phyloP scores from a whole-genome alignment of 1,284 basidiomycete species.

The Sporisorium sorghi region DNA sequence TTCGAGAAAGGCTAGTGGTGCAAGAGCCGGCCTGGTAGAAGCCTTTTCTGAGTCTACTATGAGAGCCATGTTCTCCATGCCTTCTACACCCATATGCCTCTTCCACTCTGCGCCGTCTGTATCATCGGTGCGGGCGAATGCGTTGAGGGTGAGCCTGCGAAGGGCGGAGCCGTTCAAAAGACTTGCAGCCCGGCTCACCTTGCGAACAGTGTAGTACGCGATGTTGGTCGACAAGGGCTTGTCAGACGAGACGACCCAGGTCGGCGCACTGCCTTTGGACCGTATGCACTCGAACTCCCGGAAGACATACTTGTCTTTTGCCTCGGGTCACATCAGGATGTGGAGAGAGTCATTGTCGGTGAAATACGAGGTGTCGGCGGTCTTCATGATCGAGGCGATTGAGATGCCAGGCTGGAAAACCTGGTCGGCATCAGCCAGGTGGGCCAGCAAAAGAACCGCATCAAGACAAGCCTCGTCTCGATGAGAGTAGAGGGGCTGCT shows the following conservation, averaged over 20 bases:
- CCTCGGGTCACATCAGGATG: background rate
- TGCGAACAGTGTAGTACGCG: background rate
- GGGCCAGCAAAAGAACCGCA: constrained; percentile 4
- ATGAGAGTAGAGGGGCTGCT: constrained; percentile 6
- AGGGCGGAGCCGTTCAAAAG: background rate
- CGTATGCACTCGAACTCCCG: background rate
- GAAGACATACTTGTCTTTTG: background rate
- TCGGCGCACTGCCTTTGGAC: too few species aligned
- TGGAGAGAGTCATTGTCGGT: background rate
- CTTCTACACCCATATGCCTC: background rate
- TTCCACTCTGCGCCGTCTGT: background rate
- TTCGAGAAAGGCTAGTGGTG: background rate
- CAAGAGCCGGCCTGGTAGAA: background rate
- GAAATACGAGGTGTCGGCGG: background rate
- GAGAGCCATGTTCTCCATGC: background rate
- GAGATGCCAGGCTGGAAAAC: constrained; percentile 1
- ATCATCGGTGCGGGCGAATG: background rate
- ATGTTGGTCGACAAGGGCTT: background rate
- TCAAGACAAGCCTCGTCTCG: constrained; percentile 1
- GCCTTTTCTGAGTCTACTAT: constrained; percentile 4
- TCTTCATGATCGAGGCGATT: background rate
- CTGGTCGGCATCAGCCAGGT: constrained; percentile 2
- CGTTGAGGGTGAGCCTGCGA: constrained; percentile 5
- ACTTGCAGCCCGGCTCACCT: constrained; percentile 5
- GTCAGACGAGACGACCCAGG: background rate